Evolutionary conservation across 805 yeast genomes (phyloP).

Genomic region (Metschnikowia chrysomelidarum): DNA sequence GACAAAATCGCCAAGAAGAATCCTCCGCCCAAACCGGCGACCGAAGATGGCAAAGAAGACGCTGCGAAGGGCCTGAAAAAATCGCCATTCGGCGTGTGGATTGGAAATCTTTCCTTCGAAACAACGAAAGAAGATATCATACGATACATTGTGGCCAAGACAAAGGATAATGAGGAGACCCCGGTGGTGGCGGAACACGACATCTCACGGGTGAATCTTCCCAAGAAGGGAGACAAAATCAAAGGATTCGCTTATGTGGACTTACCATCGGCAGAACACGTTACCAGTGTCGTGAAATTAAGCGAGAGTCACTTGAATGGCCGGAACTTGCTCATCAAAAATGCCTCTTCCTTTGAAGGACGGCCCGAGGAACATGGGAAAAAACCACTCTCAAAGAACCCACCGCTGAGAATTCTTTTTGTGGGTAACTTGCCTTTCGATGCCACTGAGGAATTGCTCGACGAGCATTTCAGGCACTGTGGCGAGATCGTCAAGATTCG

Average conservation of each 20-base stretch:
- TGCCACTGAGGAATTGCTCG: slow-evolving; percentile 75
- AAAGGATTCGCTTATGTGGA: slow-evolving; percentile 93
- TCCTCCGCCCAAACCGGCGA: slow-evolving; percentile 40
- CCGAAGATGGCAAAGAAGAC: slow-evolving; percentile 26
- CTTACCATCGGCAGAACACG: slow-evolving; percentile 58
- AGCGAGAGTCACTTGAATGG: slow-evolving; percentile 78
- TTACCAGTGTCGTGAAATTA: slow-evolving; percentile 59
- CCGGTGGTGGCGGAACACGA: slow-evolving; percentile 49
- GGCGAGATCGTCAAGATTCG: slow-evolving; percentile 82
- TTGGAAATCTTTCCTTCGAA: slow-evolving; percentile 87
- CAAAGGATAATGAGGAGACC: slow-evolving; percentile 36
- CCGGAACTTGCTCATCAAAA: slow-evolving; percentile 80
- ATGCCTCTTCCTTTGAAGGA: slow-evolving; percentile 79
- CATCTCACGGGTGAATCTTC: slow-evolving; percentile 75
- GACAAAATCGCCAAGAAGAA: slow-evolving; percentile 49
- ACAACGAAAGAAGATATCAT: slow-evolving; percentile 73
- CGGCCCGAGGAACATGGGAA: slow-evolving; percentile 62
- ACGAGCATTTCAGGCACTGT: slow-evolving; percentile 84
- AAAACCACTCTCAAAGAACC: slow-evolving; percentile 57
- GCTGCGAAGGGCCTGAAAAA: slow-evolving; percentile 33
- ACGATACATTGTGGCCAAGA: slow-evolving; percentile 61
- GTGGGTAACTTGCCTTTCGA: slow-evolving; percentile 94
- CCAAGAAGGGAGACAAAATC: slow-evolving; percentile 65
- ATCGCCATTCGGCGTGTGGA: slow-evolving; percentile 81
- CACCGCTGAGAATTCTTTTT: slow-evolving; percentile 85